These are phyloP conservation scores for Chaetoceros tenuissimus DNA, from an alignment of 108 stramenopile species.

Conservation along the genomic window DNA sequence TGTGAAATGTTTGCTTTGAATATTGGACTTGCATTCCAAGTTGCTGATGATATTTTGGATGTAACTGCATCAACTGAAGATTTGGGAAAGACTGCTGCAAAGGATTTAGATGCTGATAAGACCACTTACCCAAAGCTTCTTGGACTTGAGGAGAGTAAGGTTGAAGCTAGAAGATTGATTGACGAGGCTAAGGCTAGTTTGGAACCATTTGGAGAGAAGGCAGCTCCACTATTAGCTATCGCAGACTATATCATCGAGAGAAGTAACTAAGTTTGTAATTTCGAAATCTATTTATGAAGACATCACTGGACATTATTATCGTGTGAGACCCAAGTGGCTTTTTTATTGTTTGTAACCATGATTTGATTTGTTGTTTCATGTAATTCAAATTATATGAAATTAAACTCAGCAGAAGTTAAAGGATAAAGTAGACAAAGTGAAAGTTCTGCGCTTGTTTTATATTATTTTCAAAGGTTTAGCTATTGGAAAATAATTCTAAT, in stretches of 20 bases:
- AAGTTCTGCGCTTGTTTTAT: too few species aligned
- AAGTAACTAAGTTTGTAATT: slow-evolving; percentile 92
- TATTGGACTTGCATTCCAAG: slow-evolving; percentile 95
- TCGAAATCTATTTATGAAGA: too few species aligned
- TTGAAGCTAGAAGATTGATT: slow-evolving; percentile 77
- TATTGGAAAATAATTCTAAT: too few species aligned
- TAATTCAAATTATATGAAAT: too few species aligned
- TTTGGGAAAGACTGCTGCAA: slow-evolving; percentile 94
- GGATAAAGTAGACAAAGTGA: too few species aligned
- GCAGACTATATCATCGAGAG: slow-evolving; percentile 92
- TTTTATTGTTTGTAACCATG: too few species aligned
- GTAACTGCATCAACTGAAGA: slow-evolving; percentile 89
- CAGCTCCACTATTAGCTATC: slow-evolving; percentile 76
- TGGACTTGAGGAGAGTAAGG: slow-evolving; percentile 85
- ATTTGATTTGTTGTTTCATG: too few species aligned
- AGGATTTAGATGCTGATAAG: slow-evolving; percentile 87
- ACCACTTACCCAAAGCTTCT: slow-evolving; percentile 91
- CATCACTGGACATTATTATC: too few species aligned
- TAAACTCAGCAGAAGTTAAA: too few species aligned
- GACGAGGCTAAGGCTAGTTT: slow-evolving; percentile 81
- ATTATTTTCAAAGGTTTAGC: too few species aligned
- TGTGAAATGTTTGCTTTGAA: slow-evolving; percentile 89
- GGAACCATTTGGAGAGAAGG: slow-evolving; percentile 83
- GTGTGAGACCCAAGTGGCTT: too few species aligned
- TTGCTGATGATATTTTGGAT: slow-evolving; percentile 96